Base-by-base conservation (phyloP, 2,329 filamentous ascomycete genomes). In the Claviceps spartinae region DNA sequence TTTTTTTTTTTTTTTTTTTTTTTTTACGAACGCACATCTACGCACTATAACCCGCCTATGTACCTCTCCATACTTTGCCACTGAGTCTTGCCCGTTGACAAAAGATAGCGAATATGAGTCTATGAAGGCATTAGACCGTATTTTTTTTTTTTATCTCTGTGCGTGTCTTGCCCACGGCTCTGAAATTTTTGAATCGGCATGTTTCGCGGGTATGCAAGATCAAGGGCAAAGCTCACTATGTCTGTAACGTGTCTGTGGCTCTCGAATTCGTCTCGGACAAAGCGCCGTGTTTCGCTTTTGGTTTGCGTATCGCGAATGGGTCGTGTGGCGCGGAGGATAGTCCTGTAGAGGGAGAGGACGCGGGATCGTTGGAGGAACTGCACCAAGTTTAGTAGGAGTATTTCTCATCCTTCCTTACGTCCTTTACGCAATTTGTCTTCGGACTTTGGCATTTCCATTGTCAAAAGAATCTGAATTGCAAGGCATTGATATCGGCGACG, bases 31-130 rank as follows among this genome's bases (percentile, higher is more conserved):
- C 16, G 8, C 13, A 44, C 22, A 42, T 11, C 16, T 4, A 4
- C 13, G 26, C 9, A 18, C 61, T 68, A 70, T 63, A 69, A 64
- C 54, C 64, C 61, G 56, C 58, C 63, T 57, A 70, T 65, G 61
- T 70, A 69, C 57, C 67, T 64, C 65, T 70, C 78, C 75, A 82
- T 81, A 50, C 64, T 71, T 59, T 83, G 77, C 79, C 80, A 83
- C 61, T 83, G 76, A 26, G 78, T 80, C 67, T 81, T 83, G 50
- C 81, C 81, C 3, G 76, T 82, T 9, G 79, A 82, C 53, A 83
- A 64, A 40, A 84, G 72, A 62, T 83, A 83, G 53, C 77, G 72
- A 57, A 83, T 79, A 59, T 83, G 80, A 56, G 67, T 65, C 78
- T 81, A 24, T 7, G 4, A 22, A 37, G 1, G 16, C 2, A 14